Evolutionary conservation across 352 stramenopile species (phyloP).

Genomic region (Phytophthora agathidicida): DNA sequence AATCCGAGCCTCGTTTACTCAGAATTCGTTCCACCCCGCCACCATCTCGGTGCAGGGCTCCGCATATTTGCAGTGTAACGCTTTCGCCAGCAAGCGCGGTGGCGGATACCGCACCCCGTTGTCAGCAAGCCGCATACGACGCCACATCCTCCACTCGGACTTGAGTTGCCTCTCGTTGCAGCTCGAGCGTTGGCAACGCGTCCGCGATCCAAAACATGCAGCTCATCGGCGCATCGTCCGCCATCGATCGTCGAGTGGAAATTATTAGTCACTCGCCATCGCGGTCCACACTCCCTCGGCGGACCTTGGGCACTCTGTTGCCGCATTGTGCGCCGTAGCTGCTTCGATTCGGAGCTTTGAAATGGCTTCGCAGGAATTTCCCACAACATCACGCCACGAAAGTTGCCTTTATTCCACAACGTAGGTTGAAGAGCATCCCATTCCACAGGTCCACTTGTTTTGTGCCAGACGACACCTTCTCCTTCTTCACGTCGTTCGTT

Average conservation of each 20-base stretch:
- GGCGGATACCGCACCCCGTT: too few species aligned
- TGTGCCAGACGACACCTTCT: slow-evolving; percentile 1
- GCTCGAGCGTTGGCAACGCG: slow-evolving; percentile 3
- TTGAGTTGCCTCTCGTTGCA: neutral
- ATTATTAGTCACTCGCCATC: slow-evolving; percentile 8
- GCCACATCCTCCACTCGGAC: neutral
- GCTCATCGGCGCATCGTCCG: neutral
- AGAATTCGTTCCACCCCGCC: slow-evolving; percentile 14
- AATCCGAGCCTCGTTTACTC: slow-evolving; percentile 27
- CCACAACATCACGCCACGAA: slow-evolving; percentile 12
- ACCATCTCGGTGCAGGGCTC: slow-evolving; percentile 5
- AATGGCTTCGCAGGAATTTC: slow-evolving; percentile 28
- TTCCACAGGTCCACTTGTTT: too few species aligned
- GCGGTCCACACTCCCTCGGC: neutral
- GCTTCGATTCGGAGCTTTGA: slow-evolving; percentile 2
- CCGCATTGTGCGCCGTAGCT: slow-evolving; percentile 6
- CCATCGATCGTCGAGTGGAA: slow-evolving; percentile 7
- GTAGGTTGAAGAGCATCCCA: too few species aligned
- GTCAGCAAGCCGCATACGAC: too few species aligned
- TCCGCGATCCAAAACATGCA: neutral
- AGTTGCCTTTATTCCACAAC: neutral
- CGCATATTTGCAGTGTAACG: neutral
- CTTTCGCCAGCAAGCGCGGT: neutral
- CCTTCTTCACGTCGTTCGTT: slow-evolving; percentile 1
- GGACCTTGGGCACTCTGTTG: slow-evolving; percentile 16